Percentiles rank a stretch among this genome's conserved stretches.
phyloP scores from a whole-genome alignment of 345 rosid species.

The Aquilaria yunnanensis region DNA sequence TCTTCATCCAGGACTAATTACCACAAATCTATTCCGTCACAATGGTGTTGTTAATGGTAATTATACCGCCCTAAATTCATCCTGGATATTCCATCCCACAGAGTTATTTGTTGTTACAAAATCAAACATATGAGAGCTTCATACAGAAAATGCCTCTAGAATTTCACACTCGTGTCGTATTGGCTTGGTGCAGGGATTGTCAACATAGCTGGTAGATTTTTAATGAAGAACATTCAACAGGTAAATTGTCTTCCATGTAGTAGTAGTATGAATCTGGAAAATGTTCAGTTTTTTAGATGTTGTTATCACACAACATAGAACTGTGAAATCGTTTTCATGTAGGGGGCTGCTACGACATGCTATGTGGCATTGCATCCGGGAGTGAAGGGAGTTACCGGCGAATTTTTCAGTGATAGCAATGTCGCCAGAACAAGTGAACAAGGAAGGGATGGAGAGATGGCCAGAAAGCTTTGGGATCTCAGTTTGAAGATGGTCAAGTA shows the following conservation, averaged over 20 bases:
- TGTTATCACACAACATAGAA: neutral
- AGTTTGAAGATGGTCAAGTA: slow-evolving; percentile 28
- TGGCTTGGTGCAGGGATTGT: slow-evolving; percentile 32
- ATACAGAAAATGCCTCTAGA: neutral
- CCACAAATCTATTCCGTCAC: slow-evolving; percentile 55
- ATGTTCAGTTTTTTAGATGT: neutral
- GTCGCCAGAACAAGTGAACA: slow-evolving; percentile 27
- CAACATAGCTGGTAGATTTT: slow-evolving; percentile 26
- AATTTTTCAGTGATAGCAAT: slow-evolving; percentile 50
- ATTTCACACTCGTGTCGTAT: neutral
- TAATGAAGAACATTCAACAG: slow-evolving; percentile 57
- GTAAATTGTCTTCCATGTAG: slow-evolving; percentile 17
- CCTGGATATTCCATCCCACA: neutral
- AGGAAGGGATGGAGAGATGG: slow-evolving; percentile 38
- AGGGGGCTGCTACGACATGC: slow-evolving; percentile 81
- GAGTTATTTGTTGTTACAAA: neutral
- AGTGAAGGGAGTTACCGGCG: slow-evolving; percentile 49
- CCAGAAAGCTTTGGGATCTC: slow-evolving; percentile 59
- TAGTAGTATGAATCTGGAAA: neutral
- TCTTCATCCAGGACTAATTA: slow-evolving; percentile 60
- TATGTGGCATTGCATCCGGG: slow-evolving; percentile 64
- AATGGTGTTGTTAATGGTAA: slow-evolving; percentile 33
- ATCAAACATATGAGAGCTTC: neutral
- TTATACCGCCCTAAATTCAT: neutral
- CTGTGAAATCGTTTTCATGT: slow-evolving; percentile 1